Conservation (phyloP, 2,329 filamentous ascomycete species). For the Fusarium nelsonii region DNA sequence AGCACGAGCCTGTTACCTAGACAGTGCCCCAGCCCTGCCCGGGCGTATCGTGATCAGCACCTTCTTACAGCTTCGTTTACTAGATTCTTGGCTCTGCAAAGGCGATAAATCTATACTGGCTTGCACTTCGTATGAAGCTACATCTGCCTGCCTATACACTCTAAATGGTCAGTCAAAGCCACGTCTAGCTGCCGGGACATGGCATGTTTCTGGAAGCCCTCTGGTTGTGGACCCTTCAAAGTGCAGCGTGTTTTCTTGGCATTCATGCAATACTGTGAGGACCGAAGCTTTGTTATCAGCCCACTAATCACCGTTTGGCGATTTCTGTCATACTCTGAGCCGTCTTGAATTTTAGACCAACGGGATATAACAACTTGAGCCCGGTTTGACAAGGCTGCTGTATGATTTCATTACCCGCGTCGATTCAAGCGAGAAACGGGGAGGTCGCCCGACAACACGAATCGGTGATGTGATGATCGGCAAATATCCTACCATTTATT, state of each 20-base stretch:
- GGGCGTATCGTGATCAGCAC: too few species aligned
- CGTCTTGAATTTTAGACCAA: background rate
- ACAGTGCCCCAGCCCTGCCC: too few species aligned
- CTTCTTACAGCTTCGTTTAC: too few species aligned
- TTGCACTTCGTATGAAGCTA: background rate
- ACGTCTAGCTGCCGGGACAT: background rate
- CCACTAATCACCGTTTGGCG: too few species aligned
- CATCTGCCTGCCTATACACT: too few species aligned
- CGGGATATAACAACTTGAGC: background rate
- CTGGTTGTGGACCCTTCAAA: background rate
- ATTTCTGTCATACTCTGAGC: too few species aligned
- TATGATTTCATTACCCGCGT: background rate
- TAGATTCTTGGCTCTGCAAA: too few species aligned
- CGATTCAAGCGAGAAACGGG: background rate
- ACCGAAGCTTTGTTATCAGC: background rate
- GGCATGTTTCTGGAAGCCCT: background rate
- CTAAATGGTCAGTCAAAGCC: background rate
- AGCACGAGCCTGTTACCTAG: too few species aligned
- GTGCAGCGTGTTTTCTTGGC: background rate
- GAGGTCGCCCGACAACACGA: background rate
- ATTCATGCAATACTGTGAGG: background rate
- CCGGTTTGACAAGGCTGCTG: background rate
- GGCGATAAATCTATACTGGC: background rate
- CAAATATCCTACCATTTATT: background rate
- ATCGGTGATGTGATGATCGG: slow-evolving; percentile 1